Evolutionary conservation across 306 rosid genomes (phyloP).

Genomic region (Gillenia trifoliata): DNA sequence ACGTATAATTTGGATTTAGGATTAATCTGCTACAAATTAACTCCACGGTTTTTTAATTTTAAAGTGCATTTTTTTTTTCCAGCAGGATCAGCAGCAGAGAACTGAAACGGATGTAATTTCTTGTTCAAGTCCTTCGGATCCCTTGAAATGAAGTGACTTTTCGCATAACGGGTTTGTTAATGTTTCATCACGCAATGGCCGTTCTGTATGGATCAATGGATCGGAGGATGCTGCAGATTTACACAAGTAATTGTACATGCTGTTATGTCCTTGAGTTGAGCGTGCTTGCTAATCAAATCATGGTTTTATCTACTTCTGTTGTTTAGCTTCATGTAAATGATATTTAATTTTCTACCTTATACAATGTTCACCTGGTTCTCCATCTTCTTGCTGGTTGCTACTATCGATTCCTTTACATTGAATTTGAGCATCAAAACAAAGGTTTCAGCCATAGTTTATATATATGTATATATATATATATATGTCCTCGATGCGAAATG

Average conservation of each 20-base stretch:
- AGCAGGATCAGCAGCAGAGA: slow-evolving; percentile 7
- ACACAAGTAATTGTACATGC: neutral
- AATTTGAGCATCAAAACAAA: neutral
- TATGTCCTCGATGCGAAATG: too few relatives aligned
- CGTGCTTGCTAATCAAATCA: neutral
- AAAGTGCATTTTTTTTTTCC: neutral
- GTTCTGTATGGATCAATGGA: neutral
- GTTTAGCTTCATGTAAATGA: neutral
- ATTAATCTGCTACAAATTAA: neutral
- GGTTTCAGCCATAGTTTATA: neutral
- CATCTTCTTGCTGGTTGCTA: neutral
- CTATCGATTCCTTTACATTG: neutral
- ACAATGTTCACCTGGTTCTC: neutral
- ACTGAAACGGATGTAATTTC: slow-evolving; percentile 9
- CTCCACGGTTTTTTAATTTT: neutral
- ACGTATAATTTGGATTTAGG: neutral
- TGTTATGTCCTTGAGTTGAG: neutral
- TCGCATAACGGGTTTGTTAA: neutral
- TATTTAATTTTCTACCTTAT: neutral
- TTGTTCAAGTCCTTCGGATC: slow-evolving; percentile 4
- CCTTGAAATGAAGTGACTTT: slow-evolving; percentile 18
- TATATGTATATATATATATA: too few relatives aligned
- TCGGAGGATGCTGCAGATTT: neutral
- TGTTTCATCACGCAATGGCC: slow-evolving; percentile 13
- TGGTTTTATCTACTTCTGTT: neutral